Base-by-base conservation (phyloP, 345 rosid species). In the Geranium brycei region DNA sequence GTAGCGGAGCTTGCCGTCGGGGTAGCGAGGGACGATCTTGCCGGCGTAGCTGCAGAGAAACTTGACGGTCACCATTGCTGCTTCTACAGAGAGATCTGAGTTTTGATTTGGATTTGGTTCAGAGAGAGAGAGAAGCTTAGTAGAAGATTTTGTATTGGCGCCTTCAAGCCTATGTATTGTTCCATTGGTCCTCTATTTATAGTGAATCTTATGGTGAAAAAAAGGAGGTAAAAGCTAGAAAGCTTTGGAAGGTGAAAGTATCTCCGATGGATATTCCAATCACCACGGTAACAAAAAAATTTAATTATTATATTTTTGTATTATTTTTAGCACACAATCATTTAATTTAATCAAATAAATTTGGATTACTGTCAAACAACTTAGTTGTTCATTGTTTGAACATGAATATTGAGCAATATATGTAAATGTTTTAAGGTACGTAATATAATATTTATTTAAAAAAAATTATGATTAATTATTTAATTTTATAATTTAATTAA, bases 1-100 rank as follows among this genome's bases (percentile, higher is more conserved):
- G 64, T 89, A 92, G 73, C 96, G 95, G 81, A 89, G 98, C 56
- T 79, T 86, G 17, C 91, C 65, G 57, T 63, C 65, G 57, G 65
- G 65, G n/a, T 63, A 17, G 17, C 65, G 65, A 15, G 65, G 65
- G 15, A 41, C 56, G 16, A 63, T 63, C n/a, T 7, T 38, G 57
- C 65, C 65, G 18, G 30, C 30, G 31, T 63, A 63, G 28, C 65
- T 63, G 65, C 65, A 63, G 31, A 63, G 65, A 19, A 63, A 63
- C 57, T 63, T 63, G 57, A 63, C 41, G 57, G 30, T 63, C 14
- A 47, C 53, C 53, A 47, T 38, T 23, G 11, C 3, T 47, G 53
- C 53, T 47, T 47, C 15, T 47, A 0, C 5, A 8, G 14, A 47
- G 13, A 2, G 13, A 3, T 47, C 3, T 8, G 53, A 13, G 53